Evolutionary conservation across 768 basidiomycete species (phyloP).

Genomic region (Boletus subcaerulescens): DNA sequence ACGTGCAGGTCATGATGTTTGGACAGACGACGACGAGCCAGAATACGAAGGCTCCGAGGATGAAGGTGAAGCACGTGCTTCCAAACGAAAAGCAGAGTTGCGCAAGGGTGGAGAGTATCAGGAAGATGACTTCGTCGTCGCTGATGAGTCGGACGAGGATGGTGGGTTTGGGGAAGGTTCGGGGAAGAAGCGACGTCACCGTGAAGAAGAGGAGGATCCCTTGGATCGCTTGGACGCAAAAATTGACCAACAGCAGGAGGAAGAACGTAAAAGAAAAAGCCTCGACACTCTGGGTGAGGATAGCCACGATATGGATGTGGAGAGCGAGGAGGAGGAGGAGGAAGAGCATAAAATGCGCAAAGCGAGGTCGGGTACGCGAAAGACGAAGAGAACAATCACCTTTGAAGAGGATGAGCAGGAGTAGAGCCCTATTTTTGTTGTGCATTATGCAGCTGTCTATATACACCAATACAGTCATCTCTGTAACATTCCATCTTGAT

Average conservation of each 20-base stretch:
- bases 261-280: conserved; percentile 45
- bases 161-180: conserved; percentile 35
- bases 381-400: conserved; percentile 49
- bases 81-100: conserved; percentile 45
- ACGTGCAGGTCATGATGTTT: conserved; percentile 45
- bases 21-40: conserved; percentile 69
- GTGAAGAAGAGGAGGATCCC: conserved; percentile 45
- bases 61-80: conserved; percentile 45
- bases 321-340: conserved; percentile 63
- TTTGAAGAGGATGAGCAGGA: conserved; percentile 58
- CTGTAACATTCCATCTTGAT: conserved; percentile 51
- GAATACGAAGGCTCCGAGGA: conserved; percentile 58
- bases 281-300: conserved; percentile 32
- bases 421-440: conserved; percentile 9
- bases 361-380: conserved; percentile 50
- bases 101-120: conserved; percentile 71
- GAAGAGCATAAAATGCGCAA: conserved; percentile 68
- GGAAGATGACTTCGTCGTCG: conserved; percentile 82
- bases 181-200: conserved; percentile 37
- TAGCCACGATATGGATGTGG: conserved; percentile 63
- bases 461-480: conserved; percentile 28
- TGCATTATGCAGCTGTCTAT: background rate
- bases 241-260: conserved; percentile 54
- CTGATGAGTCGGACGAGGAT: conserved; percentile 73
- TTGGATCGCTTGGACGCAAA: conserved; percentile 71